These are phyloP conservation scores for Phytophthora melonis DNA, from an alignment of 352 stramenopile species.

Conservation along the genomic window DNA sequence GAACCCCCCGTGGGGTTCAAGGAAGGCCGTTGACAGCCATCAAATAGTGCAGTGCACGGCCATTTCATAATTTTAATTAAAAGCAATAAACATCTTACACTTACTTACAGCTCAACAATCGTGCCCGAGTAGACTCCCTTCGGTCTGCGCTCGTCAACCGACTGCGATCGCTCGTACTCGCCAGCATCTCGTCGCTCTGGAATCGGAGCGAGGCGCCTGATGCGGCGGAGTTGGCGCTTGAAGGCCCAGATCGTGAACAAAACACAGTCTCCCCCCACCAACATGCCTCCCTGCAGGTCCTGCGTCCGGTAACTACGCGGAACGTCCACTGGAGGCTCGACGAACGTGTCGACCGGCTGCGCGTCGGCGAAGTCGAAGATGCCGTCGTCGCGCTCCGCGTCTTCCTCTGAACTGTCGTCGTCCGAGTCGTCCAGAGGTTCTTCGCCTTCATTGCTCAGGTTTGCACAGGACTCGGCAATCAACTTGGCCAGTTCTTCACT, in stretches of 20 bases:
- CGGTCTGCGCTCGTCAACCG: neutral
- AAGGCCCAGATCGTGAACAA: conserved; percentile 43
- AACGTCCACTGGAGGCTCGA: conserved; percentile 38
- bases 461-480: conserved; percentile 24
- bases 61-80: conserved; percentile 11
- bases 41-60: no score
- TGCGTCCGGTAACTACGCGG: conserved; percentile 34
- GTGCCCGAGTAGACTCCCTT: conserved; percentile 25
- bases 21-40: no score
- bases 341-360: conserved; percentile 8
- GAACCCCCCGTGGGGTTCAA: neutral
- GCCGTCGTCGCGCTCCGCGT: neutral
- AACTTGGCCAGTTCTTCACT: conserved; percentile 25
- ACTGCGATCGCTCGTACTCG: conserved; percentile 1
- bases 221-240: conserved; percentile 29
- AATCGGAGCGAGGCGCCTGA: conserved; percentile 26
- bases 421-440: conserved; percentile 16
- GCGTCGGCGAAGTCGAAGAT: no score
- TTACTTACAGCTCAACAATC: conserved; percentile 32
- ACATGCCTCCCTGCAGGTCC: conserved; percentile 33
- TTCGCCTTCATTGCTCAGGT: conserved; percentile 13
- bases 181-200: conserved; percentile 21
- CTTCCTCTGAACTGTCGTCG: conserved; percentile 21
- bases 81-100: conserved; percentile 4
- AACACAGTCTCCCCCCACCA: conserved; percentile 33